Evolutionary conservation across 140 eudicot genomes (phyloP).

Genomic region (Senecio squalidus): DNA sequence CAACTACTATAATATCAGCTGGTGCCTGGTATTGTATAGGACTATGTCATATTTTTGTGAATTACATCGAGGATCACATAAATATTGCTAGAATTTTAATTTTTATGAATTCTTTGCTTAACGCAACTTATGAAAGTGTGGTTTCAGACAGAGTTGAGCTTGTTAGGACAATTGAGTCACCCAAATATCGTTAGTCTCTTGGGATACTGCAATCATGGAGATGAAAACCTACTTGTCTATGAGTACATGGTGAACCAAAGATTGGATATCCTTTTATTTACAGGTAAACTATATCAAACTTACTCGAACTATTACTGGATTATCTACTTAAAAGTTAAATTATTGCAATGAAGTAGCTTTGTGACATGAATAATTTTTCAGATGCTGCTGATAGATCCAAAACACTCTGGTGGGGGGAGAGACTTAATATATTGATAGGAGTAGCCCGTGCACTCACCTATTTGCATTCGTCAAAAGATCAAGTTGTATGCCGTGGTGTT

Average conservation of each 20-base stretch:
- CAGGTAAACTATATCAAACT: not conserved
- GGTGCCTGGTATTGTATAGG: too few species aligned
- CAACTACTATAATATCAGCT: too few species aligned
- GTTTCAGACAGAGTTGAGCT: not conserved
- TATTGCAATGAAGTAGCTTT: not conserved
- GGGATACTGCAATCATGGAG: conserved; percentile 19
- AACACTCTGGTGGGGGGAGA: not conserved
- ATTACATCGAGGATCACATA: too few species aligned
- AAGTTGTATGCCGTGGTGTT: not conserved
- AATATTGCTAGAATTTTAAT: not conserved
- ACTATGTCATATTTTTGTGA: too few species aligned
- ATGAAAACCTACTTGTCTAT: conserved; percentile 6
- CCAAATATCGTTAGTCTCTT: conserved; percentile 14
- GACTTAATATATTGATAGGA: not conserved
- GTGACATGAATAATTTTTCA: not conserved
- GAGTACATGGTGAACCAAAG: conserved; percentile 15
- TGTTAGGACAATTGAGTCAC: conserved; percentile 8
- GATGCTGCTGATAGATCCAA: not conserved
- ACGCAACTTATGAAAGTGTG: not conserved
- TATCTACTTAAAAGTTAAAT: not conserved
- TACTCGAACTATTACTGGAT: not conserved
- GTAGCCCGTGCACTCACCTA: not conserved
- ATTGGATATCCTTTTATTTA: not conserved
- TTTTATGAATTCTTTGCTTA: not conserved
- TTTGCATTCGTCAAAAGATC: not conserved